Percentiles rank a stretch among this genome's conserved stretches.
These are phyloP conservation scores for Scedosporium aurantiacum DNA, from an alignment of 2,329 filamentous ascomycete genomes.

Conservation along the genomic window DNA sequence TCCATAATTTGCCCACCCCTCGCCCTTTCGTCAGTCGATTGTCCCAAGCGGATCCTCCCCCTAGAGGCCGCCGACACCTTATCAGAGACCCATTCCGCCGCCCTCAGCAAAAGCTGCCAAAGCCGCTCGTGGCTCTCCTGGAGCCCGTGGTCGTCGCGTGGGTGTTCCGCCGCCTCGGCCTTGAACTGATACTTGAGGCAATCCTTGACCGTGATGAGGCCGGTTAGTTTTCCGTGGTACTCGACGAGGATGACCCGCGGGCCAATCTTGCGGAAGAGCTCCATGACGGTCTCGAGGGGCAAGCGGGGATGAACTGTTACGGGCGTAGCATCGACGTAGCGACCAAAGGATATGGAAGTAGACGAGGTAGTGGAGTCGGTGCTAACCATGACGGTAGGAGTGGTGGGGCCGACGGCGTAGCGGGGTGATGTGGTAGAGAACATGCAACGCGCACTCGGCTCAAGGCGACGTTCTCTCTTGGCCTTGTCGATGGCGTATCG, in stretches of 20 bases:
- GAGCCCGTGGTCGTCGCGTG: conserved; percentile 45
- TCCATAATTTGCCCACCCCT: conserved; percentile 34
- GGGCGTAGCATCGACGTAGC: conserved; percentile 81
- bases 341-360: conserved; percentile 43
- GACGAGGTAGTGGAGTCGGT: conserved; percentile 38
- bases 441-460: conserved; percentile 57
- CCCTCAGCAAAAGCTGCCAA: conserved; percentile 45
- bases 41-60: conserved; percentile 44
- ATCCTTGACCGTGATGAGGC: conserved; percentile 91
- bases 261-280: conserved; percentile 95
- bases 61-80: conserved; percentile 41
- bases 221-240: conserved; percentile 70
- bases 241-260: conserved; percentile 89
- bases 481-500: conserved; percentile 80
- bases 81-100: conserved; percentile 48
- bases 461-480: conserved; percentile 57
- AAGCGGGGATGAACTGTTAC: conserved; percentile 84
- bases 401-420: conserved; percentile 22
- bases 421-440: conserved; percentile 35
- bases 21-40: conserved; percentile 28
- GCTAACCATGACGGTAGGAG: conserved; percentile 45
- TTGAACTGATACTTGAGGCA: conserved; percentile 97
- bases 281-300: conserved; percentile 93
- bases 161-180: conserved; percentile 74
- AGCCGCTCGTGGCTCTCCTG: conserved; percentile 52